Conservation (phyloP, 2,329 filamentous ascomycete genomes). For the Nemania abortiva region DNA sequence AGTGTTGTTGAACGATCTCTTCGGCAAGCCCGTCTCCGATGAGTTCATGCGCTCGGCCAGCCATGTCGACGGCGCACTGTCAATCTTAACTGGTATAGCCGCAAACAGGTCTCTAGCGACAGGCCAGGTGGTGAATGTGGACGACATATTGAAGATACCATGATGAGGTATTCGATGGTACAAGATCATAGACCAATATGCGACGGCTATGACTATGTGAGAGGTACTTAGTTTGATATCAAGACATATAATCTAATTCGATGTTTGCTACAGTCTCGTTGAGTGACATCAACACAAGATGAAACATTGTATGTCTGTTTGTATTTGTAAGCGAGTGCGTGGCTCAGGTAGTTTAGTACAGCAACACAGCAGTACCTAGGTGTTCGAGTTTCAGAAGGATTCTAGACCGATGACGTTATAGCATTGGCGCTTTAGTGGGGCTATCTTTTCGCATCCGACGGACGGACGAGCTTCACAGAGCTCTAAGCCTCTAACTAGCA, state of each 20-base stretch:
- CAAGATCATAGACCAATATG: neutral
- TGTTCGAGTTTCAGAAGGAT: neutral
- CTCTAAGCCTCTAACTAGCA: constrained; percentile 17
- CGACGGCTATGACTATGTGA: too few relatives aligned
- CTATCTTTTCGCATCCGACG: constrained; percentile 27
- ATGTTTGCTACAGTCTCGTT: neutral
- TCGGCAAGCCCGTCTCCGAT: constrained; percentile 65
- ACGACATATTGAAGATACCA: constrained; percentile 60
- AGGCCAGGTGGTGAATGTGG: constrained; percentile 67
- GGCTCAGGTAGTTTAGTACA: neutral
- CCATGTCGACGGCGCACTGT: constrained; percentile 69
- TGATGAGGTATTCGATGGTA: constrained; percentile 22
- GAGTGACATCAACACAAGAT: neutral
- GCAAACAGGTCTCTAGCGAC: constrained; percentile 69
- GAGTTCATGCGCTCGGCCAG: constrained; percentile 67
- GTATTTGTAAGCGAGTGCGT: constrained; percentile 28
- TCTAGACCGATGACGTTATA: constrained; percentile 29
- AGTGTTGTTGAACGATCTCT: constrained; percentile 68
- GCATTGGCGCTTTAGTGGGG: constrained; percentile 27
- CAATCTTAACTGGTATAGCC: constrained; percentile 70
- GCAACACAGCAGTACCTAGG: neutral
- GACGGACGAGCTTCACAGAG: constrained; percentile 2
- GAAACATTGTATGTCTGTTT: neutral
- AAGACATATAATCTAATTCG: too few relatives aligned
- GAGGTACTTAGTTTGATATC: too few relatives aligned